phyloP scores from a whole-genome alignment of 2,329 filamentous ascomycete species.

The Hypoxylon sp. region DNA sequence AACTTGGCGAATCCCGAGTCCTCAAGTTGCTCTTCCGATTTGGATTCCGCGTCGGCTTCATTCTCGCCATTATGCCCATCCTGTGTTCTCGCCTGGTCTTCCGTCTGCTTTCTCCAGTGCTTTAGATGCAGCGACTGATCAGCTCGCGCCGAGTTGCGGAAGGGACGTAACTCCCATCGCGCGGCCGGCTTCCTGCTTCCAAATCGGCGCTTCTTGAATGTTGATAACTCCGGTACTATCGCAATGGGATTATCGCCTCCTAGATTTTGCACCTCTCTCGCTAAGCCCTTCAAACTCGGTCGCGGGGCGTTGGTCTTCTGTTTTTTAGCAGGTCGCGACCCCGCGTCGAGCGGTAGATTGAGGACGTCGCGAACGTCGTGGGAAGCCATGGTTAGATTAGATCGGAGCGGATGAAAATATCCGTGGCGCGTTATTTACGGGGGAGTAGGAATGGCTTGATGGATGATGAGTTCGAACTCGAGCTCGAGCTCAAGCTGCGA shows the following conservation, averaged over 20 bases:
- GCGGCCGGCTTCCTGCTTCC: conserved; percentile 69
- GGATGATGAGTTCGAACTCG: conserved; percentile 4
- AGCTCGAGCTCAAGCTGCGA: neutral
- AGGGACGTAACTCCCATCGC: conserved; percentile 77
- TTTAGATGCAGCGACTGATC: conserved; percentile 77
- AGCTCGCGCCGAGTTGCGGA: conserved; percentile 81
- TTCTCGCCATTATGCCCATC: conserved; percentile 52
- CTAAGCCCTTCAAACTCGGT: conserved; percentile 73
- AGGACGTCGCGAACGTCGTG: conserved; percentile 91
- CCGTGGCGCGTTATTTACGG: neutral
- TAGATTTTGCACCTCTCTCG: conserved; percentile 75
- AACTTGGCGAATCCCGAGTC: conserved; percentile 85
- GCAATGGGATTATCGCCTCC: conserved; percentile 77
- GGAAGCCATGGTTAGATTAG: conserved; percentile 71
- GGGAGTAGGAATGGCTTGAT: neutral
- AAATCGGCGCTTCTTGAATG: conserved; percentile 72
- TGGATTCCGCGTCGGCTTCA: conserved; percentile 57
- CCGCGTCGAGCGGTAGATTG: conserved; percentile 77
- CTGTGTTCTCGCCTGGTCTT: conserved; percentile 52
- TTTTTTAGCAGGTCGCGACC: conserved; percentile 77
- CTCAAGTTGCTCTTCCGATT: conserved; percentile 61
- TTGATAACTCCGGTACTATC: conserved; percentile 72
- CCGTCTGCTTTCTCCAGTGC: conserved; percentile 83
- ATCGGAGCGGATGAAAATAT: neutral
- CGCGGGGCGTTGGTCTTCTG: conserved; percentile 75